These are phyloP conservation scores for Pseudopyrenochaeta lycopersici DNA, from an alignment of 2,329 filamentous ascomycete species.

Conservation along the genomic window DNA sequence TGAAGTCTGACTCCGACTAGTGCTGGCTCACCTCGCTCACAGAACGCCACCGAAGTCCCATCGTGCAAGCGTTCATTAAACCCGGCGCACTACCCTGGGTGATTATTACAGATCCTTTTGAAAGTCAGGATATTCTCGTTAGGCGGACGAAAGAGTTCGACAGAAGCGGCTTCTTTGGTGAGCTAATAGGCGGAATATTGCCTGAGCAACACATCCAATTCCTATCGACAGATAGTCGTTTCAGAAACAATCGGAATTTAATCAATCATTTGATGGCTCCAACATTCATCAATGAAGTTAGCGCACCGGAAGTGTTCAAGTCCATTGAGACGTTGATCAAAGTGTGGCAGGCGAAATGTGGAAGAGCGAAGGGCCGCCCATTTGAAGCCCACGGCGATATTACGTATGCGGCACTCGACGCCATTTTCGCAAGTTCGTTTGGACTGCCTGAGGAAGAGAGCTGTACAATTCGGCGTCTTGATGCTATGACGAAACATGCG, in stretches of 20 bases:
- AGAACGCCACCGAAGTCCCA: slow-evolving; percentile 3
- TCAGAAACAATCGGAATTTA: slow-evolving; percentile 44
- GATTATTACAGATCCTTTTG: slow-evolving; percentile 10
- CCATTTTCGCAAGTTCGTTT: slow-evolving; percentile 11
- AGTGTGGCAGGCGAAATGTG: slow-evolving; percentile 44
- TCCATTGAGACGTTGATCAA: slow-evolving; percentile 10
- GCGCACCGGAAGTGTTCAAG: slow-evolving; percentile 11
- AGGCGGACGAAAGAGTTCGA: slow-evolving; percentile 31
- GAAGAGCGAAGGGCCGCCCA: slow-evolving; percentile 37
- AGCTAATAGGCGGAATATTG: slow-evolving; percentile 43
- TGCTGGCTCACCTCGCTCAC: slow-evolving; percentile 9
- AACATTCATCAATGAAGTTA: slow-evolving; percentile 44
- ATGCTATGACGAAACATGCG: not conserved
- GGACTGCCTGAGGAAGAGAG: slow-evolving; percentile 2
- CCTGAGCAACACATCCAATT: slow-evolving; percentile 45
- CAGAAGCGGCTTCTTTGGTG: slow-evolving; percentile 15
- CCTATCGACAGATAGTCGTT: slow-evolving; percentile 38
- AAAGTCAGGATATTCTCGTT: slow-evolving; percentile 14
- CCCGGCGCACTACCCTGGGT: slow-evolving; percentile 16
- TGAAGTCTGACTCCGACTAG: not conserved
- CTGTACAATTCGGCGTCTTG: not conserved
- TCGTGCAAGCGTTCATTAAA: slow-evolving; percentile 16
- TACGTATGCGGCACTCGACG: slow-evolving; percentile 8
- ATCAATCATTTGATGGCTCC: slow-evolving; percentile 52
- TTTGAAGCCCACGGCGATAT: slow-evolving; percentile 45